Conservation (phyloP, 2,329 filamentous ascomycete species). For the Arthrinium puccinioides region DNA sequence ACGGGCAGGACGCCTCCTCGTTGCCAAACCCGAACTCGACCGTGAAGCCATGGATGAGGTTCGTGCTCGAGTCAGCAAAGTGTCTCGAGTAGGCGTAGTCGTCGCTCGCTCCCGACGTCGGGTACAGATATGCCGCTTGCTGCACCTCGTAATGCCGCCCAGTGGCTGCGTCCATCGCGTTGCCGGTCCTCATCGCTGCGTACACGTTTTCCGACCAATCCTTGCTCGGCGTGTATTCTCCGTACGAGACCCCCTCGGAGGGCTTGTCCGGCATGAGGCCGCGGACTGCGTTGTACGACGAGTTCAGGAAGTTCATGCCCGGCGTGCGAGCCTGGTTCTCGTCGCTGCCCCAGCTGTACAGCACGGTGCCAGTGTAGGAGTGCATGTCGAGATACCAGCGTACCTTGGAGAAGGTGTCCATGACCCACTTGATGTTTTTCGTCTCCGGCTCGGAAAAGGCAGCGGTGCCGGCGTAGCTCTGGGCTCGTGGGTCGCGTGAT, state of each 20-base stretch:
- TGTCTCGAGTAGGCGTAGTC: constrained; percentile 39
- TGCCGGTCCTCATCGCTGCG: constrained; percentile 26
- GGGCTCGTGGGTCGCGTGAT: constrained; percentile 32
- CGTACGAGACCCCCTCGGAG: constrained; percentile 26
- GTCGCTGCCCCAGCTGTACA: constrained; percentile 54
- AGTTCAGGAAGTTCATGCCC: constrained; percentile 44
- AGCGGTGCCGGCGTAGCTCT: constrained; percentile 42
- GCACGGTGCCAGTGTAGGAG: constrained; percentile 41
- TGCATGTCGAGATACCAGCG: constrained; percentile 54
- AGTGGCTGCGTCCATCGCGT: constrained; percentile 31
- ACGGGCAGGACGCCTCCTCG: constrained; percentile 25
- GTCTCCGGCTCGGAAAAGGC: constrained; percentile 51
- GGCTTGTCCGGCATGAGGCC: constrained; percentile 34
- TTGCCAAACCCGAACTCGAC: constrained; percentile 40
- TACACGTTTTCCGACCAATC: constrained; percentile 27
- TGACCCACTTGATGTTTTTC: constrained; percentile 43
- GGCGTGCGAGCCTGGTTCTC: constrained; percentile 37
- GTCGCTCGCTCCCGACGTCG: constrained; percentile 36
- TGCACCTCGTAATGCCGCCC: constrained; percentile 28
- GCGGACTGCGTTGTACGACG: constrained; percentile 42
- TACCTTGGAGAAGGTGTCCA: constrained; percentile 40
- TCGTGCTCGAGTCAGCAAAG: constrained; percentile 26
- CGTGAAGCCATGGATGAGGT: constrained; percentile 33
- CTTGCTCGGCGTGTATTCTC: constrained; percentile 33
- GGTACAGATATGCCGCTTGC: constrained; percentile 35